A percentile compares a stretch with the other conserved stretches of the same genome.
Conservation (phyloP, 129 eudicot species). For the Calendula officinalis region DNA sequence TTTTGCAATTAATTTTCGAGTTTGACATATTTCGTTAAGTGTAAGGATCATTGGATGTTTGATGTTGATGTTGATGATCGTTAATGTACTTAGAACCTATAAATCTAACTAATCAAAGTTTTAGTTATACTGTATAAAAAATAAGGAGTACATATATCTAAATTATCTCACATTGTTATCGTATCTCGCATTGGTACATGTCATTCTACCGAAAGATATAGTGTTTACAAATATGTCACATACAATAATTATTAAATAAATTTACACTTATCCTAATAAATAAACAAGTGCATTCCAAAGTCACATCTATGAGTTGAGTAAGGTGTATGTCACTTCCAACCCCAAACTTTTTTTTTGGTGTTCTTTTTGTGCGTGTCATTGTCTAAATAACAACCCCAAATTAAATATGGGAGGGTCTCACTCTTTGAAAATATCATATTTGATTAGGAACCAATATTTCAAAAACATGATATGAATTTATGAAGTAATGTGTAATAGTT, state of each 20-base stretch:
- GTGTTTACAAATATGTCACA: too few species aligned
- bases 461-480: slow-evolving; percentile 10
- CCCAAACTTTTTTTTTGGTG: slow-evolving; percentile 19
- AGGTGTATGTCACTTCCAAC: slow-evolving; percentile 13
- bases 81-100: too few species aligned
- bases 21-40: not conserved
- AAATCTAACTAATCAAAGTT: too few species aligned
- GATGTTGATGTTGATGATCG: too few species aligned
- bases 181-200: too few species aligned
- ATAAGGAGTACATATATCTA: too few species aligned
- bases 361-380: slow-evolving; percentile 25
- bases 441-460: slow-evolving; percentile 8
- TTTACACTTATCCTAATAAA: not conserved
- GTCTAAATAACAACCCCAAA: slow-evolving; percentile 19
- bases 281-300: slow-evolving; percentile 5
- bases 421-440: slow-evolving; percentile 13
- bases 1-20: not conserved
- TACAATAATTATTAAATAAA: too few species aligned
- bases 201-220: too few species aligned
- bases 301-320: slow-evolving; percentile 20
- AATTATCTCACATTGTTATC: too few species aligned
- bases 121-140: too few species aligned
- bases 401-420: slow-evolving; percentile 15
- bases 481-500: not conserved
- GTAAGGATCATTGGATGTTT: not conserved